A percentile compares a stretch with the other conserved stretches of the same genome.
Conservation (phyloP, 2,329 filamentous ascomycete genomes). For the Plectosphaerella cucumerina region DNA sequence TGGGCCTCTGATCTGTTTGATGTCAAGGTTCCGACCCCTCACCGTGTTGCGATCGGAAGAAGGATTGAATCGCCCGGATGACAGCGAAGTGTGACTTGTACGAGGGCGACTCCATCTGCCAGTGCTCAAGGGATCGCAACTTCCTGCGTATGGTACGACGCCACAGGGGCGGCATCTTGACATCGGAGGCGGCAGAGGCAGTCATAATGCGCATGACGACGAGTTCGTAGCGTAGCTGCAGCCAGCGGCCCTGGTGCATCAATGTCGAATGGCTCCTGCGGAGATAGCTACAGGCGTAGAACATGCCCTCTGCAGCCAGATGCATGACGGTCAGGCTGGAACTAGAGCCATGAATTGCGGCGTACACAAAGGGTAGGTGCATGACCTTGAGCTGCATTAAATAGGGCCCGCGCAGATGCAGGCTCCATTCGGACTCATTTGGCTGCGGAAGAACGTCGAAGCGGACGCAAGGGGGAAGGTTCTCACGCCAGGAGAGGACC, state of each 20-base stretch:
- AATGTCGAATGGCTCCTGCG: not conserved
- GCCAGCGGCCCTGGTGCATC: not conserved
- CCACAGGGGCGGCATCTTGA: not conserved
- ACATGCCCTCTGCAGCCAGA: not conserved
- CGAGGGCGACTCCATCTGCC: not conserved
- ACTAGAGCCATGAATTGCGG: not conserved
- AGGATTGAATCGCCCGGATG: not conserved
- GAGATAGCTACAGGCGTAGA: not conserved
- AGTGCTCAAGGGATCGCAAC: not conserved
- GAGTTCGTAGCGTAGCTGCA: not conserved
- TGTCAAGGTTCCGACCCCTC: too few species aligned
- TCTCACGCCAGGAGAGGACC: not conserved
- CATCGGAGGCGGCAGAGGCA: not conserved
- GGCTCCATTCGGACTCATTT: not conserved
- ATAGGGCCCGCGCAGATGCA: not conserved
- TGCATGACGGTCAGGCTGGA: not conserved
- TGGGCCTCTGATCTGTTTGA: too few species aligned
- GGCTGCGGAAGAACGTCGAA: not conserved
- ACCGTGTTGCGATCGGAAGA: too few species aligned
- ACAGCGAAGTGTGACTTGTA: not conserved
- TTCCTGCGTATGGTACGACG: not conserved
- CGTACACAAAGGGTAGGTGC: not conserved
- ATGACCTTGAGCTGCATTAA: not conserved
- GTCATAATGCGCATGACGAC: not conserved
- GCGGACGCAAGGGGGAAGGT: not conserved